phyloP scores from a whole-genome alignment of 78 protist species.

The Bigelowiella natans region DNA sequence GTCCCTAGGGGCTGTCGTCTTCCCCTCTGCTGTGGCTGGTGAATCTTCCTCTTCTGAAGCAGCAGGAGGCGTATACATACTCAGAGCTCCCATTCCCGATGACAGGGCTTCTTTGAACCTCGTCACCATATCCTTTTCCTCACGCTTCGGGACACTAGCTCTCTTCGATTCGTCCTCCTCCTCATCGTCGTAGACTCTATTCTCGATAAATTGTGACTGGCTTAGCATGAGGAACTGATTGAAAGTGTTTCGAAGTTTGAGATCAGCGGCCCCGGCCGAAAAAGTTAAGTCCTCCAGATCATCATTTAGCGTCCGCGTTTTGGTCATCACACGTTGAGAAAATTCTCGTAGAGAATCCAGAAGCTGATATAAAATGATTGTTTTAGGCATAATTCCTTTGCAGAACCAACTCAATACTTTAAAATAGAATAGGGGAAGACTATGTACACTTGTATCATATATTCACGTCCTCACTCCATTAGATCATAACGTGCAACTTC shows the following conservation, averaged over 20 bases:
- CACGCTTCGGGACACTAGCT: background rate
- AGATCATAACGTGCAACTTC: too few species aligned
- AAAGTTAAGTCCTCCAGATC: background rate
- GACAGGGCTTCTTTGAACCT: background rate
- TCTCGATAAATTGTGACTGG: constrained; percentile 1
- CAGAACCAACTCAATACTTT: too few species aligned
- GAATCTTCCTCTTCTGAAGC: background rate
- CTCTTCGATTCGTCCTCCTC: background rate
- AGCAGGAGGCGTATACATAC: background rate
- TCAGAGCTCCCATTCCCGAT: background rate
- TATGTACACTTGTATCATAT: too few species aligned
- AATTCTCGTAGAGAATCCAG: background rate
- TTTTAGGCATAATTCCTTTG: too few species aligned
- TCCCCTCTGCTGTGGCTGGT: background rate
- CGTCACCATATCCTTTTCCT: background rate
- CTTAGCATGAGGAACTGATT: background rate
- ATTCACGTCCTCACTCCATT: too few species aligned
- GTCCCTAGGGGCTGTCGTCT: background rate
- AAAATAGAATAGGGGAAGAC: too few species aligned
- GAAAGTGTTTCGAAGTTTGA: background rate
- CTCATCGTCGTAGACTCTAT: background rate
- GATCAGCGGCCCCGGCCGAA: background rate
- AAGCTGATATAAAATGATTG: background rate
- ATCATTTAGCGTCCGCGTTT: background rate
- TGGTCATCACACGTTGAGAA: background rate